Base-by-base conservation (phyloP, 495 filamentous ascomycete species). In the Cryomyces antarcticus region DNA sequence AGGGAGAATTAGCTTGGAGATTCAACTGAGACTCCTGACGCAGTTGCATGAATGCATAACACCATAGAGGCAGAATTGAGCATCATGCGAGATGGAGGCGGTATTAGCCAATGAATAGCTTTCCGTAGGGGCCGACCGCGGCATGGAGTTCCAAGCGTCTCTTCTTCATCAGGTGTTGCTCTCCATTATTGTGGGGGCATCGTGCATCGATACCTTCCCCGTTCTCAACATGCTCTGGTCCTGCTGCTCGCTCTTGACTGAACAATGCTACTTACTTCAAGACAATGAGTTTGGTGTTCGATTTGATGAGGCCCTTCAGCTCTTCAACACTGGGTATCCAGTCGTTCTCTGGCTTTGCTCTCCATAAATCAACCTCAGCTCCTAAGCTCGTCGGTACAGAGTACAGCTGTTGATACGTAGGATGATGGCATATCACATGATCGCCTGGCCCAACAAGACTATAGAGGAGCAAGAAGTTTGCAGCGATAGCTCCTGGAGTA, bases 331-430 rank as follows among this genome's bases (percentile, higher is more conserved):
- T 70, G 1, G 82, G 66, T 13, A 77, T 60, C 64, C 79, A 92
- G 11, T 68, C 67, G 39, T 82, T 66, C 5, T 71, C 61, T 31
- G 71, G 66, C 44, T 69, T 72, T 5, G 85, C 65, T 56, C 75
- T 73, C 86, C 85, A 94, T 24, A 87, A 52, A 39, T 75, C 75
- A 4, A 94, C 82, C 44, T 84, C 73, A 0, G 86, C 85, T 0
- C 85, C 86, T 3, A 93, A 62, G 30, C 76, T 80, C 45, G 62
- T 69, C 1, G 86, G 81, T 1, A 92, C 72, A 9, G 72, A 64
- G 51, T 88, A 93, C 0, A 93, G 69, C 51, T 93, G 85, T 52
- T 89, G 81, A 55, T 94, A 94, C 24, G 84, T 89, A 3, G 86
- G 86, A 51, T 84, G 79, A 43, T 93, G 80, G 52, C 82, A 92